Evolutionary conservation across 1,284 basidiomycete genomes (phyloP), one percentile per base, ranked within the genome.

Genomic region (Trametes sp.): DNA sequence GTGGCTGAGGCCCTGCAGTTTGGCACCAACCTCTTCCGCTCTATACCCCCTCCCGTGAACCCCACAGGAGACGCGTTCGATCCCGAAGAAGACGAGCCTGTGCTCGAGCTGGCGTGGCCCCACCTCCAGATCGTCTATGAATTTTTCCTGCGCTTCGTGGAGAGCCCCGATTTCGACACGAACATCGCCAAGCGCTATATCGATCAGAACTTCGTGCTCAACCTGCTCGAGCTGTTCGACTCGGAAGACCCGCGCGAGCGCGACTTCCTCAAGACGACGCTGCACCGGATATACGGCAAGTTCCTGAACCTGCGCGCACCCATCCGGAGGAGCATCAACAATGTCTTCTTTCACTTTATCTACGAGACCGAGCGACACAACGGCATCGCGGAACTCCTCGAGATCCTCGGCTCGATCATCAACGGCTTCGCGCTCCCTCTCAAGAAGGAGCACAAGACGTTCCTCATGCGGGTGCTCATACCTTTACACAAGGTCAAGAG

Each of bases 121-220:
- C 98, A 99, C 77, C 87, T 99, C 59, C 97, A 99, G 79, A 97
- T 99, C 69, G 98, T 99, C 56, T 99, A 99, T 81, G 98, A 99
- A 79, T 98, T 99, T 80, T 99, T 99, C 88, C 88, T 99, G 38
- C 94, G 98, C 59, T 99, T 99, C 74, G 94, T 99, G 64, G 98
- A 99, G 79, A 95, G 91, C 73, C 93, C 94, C 13, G 98, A 99
- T 76, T 98, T 99, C 82, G 98, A 98, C 84, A 97, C 95, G 70
- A 98, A 98, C 76, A 81, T 98, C 66, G 98, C 98, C 60, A 99
- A 98, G 79, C 92, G 94, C 62, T 98, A 95, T 80, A 96, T 99
- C 75, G 98, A 99, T 76, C 98, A 98, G 75, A 81, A 87, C 50
- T 99, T 99, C 77, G 96, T 99, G 6, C 84, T 99, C 62, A 95